phyloP scores from a whole-genome alignment of 1,284 basidiomycete genomes.

The Boletus semigastroideus region DNA sequence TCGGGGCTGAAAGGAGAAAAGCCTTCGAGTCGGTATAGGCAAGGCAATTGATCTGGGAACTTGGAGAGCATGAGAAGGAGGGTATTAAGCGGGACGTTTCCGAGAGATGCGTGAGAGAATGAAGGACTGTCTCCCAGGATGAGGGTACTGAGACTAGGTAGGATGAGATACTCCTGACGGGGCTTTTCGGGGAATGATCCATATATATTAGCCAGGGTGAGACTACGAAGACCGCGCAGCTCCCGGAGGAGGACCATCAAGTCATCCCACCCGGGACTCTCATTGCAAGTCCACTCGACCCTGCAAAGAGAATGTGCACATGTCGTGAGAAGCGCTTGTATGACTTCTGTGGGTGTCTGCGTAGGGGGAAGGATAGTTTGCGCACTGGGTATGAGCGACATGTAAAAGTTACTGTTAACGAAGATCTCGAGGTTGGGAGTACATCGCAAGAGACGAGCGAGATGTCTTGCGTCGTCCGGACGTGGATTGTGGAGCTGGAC shows the following conservation, averaged over 20 bases:
- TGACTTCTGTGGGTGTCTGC: conserved; percentile 24
- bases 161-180: conserved; percentile 27
- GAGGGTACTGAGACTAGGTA: conserved; percentile 40
- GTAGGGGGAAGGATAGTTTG: conserved; percentile 24
- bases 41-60: conserved; percentile 36
- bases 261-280: conserved; percentile 31
- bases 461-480: conserved; percentile 14
- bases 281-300: conserved; percentile 34
- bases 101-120: conserved; percentile 37
- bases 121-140: conserved; percentile 40
- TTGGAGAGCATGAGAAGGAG: conserved; percentile 38
- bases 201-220: conserved; percentile 37
- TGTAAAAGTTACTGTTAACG: conserved; percentile 32
- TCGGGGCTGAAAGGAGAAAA: conserved; percentile 40
- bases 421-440: conserved; percentile 41
- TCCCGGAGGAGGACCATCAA: conserved; percentile 26
- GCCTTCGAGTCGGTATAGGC: conserved; percentile 40
- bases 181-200: conserved; percentile 24
- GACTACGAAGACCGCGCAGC: conserved; percentile 27
- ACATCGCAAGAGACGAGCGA: conserved; percentile 37
- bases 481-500: conserved; percentile 38
- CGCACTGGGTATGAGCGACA: conserved; percentile 20
- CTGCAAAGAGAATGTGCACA: conserved; percentile 26
- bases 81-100: conserved; percentile 38
- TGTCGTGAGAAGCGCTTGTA: conserved; percentile 27